Conservation (phyloP, 2,329 filamentous ascomycete genomes). For the Trichoderma aggressivum region DNA sequence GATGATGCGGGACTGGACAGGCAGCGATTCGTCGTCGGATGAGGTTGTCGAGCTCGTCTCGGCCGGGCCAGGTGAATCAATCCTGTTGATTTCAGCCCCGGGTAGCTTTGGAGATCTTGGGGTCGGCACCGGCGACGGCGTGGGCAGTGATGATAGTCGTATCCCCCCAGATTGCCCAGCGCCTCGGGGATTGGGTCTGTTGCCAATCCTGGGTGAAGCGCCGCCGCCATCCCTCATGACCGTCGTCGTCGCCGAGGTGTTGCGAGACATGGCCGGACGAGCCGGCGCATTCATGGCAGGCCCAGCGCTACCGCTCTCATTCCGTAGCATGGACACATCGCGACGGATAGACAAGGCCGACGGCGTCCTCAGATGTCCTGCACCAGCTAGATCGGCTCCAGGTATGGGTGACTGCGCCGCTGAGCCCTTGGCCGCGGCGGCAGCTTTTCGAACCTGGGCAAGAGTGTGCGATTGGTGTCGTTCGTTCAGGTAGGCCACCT, state of each 20-base stretch:
- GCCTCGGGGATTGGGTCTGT: conserved; percentile 23
- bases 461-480: conserved; percentile 85
- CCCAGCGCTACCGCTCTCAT: conserved; percentile 43
- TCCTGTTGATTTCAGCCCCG: conserved; percentile 24
- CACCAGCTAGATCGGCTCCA: conserved; percentile 42
- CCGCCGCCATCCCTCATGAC: conserved; percentile 37
- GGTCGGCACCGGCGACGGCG: conserved; percentile 28
- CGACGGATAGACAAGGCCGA: conserved; percentile 57
- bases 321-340: conserved; percentile 52
- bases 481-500: conserved; percentile 92
- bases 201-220: conserved; percentile 30
- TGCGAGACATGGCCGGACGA: conserved; percentile 46
- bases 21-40: conserved; percentile 49
- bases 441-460: conserved; percentile 80
- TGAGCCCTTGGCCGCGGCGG: conserved; percentile 53
- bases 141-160: conserved; percentile 45
- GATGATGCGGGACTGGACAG: conserved; percentile 58
- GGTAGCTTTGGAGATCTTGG: conserved; percentile 26
- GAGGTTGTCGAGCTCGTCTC: conserved; percentile 40
- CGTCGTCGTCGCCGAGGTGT: conserved; percentile 46
- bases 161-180: conserved; percentile 34
- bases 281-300: conserved; percentile 43
- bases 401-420: conserved; percentile 56
- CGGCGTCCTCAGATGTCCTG: conserved; percentile 40
- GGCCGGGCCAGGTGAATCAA: conserved; percentile 35